Percentiles rank a stretch among this genome's conserved stretches.
These are phyloP conservation scores for Kazachstania sp. DNA, from an alignment of 1,139 yeast species.

Conservation along the genomic window DNA sequence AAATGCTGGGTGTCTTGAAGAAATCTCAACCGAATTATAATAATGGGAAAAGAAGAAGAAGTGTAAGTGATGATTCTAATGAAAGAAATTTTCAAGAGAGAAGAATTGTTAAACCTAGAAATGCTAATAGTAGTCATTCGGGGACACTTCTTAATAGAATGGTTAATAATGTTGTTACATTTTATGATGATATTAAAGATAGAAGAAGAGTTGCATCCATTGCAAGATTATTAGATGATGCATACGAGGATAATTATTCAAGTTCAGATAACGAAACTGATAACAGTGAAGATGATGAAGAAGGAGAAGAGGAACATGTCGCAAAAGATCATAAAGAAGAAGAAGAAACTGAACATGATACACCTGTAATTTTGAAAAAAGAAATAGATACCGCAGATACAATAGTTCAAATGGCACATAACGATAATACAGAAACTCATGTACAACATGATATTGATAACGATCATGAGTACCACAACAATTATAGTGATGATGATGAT, in stretches of 20 bases:
- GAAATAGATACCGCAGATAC: too few species aligned
- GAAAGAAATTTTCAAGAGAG: background rate
- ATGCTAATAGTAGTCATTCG: conserved; percentile 1
- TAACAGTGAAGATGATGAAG: background rate
- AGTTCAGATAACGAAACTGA: conserved; percentile 10
- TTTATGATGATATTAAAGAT: conserved; percentile 25
- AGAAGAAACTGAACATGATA: too few species aligned
- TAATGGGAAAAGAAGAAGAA: background rate
- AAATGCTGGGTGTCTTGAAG: conserved; percentile 24
- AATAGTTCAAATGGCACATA: too few species aligned
- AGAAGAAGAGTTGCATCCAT: conserved; percentile 17
- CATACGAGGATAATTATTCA: conserved; percentile 15
- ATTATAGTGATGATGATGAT: background rate
- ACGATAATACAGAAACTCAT: conserved; percentile 6
- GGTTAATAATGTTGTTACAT: conserved; percentile 23
- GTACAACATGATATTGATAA: conserved; percentile 6
- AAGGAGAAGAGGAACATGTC: conserved; percentile 3
- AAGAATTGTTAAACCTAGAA: background rate
- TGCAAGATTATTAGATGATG: conserved; percentile 12
- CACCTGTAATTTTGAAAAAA: too few species aligned
- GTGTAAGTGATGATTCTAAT: background rate
- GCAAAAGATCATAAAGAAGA: conserved; percentile 5
- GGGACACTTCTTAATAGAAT: conserved; percentile 11
- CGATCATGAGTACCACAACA: background rate
- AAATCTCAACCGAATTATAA: conserved; percentile 5